These are phyloP conservation scores for Microstegium vimineum DNA, from an alignment of 176 grass and related monocot species.

Conservation along the genomic window DNA sequence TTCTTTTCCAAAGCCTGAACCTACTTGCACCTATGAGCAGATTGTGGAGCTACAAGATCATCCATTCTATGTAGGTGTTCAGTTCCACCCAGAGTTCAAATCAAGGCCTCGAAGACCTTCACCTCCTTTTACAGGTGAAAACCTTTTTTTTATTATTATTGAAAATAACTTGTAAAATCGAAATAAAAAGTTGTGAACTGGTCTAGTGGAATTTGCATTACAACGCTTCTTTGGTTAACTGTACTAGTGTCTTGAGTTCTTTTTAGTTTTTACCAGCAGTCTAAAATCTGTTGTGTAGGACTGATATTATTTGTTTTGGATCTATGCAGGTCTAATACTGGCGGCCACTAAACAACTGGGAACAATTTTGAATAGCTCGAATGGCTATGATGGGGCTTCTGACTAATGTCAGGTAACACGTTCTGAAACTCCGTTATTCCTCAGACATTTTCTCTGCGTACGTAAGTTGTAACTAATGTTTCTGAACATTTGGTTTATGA, in stretches of 20 bases:
- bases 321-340: constrained; percentile 74
- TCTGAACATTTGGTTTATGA: not conserved
- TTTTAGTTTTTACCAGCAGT: not conserved
- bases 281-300: constrained; percentile 30
- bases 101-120: constrained; percentile 84
- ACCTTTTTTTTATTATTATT: not conserved
- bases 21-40: constrained; percentile 33
- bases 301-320: constrained; percentile 45
- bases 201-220: not conserved
- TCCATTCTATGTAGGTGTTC: constrained; percentile 83
- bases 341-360: constrained; percentile 66
- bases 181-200: not conserved
- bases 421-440: not conserved
- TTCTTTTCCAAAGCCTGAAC: not conserved
- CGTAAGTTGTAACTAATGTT: not conserved
- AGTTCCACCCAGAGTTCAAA: constrained; percentile 98
- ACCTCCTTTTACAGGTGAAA: constrained; percentile 75
- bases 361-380: constrained; percentile 19
- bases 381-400: constrained; percentile 32
- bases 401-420: constrained; percentile 21
- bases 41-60: constrained; percentile 79
- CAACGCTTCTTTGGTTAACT: not conserved
- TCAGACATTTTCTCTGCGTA: not conserved
- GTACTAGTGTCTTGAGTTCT: not conserved
- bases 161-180: not conserved